Conservation (phyloP, 2,329 filamentous ascomycete genomes). For the Scytalidium lignicola region DNA sequence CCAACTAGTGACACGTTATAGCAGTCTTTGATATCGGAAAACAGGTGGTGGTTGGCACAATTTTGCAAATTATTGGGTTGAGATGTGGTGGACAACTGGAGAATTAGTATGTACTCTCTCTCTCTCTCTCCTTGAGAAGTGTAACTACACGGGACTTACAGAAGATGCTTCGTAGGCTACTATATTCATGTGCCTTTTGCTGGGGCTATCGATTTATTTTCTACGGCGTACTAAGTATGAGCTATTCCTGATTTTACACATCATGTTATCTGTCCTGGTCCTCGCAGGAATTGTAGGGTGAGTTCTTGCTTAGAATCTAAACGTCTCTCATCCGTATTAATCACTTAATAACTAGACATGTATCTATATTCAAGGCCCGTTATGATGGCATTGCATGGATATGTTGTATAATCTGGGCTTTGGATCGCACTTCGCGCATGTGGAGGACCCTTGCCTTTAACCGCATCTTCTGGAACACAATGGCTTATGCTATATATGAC, state of each 20-base stretch:
- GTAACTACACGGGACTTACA: constrained; percentile 1
- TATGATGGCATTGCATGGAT: constrained; percentile 34
- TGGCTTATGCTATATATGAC: constrained; percentile 31
- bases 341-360: constrained; percentile 12
- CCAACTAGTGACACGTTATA: constrained; percentile 27
- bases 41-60: constrained; percentile 27
- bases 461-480: constrained; percentile 23
- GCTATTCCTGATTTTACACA: constrained; percentile 44
- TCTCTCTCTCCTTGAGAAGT: constrained; percentile 40
- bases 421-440: constrained; percentile 41
- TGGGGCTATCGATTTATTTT: constrained; percentile 38
- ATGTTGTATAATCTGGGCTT: constrained; percentile 40
- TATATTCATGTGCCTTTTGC: constrained; percentile 34
- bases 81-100: too few species aligned
- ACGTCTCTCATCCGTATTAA: background rate
- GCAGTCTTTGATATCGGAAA: background rate
- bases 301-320: constrained; percentile 13
- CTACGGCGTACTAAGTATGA: constrained; percentile 38
- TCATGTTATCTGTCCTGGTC: constrained; percentile 44
- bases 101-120: constrained; percentile 35
- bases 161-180: constrained; percentile 20
- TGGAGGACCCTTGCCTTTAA: constrained; percentile 39
- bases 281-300: constrained; percentile 47
- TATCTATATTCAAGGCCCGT: constrained; percentile 42
- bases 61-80: constrained; percentile 8